Base-by-base conservation (phyloP, 768 basidiomycete species). In the Sporobolomyces pararoseus region DNA sequence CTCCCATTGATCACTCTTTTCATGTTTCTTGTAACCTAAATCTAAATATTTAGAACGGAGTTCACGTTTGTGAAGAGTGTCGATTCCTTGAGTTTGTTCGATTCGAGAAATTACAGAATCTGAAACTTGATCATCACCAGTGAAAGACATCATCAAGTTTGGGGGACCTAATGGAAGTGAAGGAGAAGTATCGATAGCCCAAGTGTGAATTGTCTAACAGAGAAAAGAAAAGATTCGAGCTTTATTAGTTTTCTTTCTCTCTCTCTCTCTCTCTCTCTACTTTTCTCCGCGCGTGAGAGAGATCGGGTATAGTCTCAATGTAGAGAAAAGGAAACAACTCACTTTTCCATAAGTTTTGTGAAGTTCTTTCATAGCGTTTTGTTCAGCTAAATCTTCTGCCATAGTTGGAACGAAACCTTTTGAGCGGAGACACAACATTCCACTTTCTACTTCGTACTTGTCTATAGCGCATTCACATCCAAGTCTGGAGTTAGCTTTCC, bases 261-360 rank as follows among this genome's bases (percentile, higher is more conserved):
- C n/a, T n/a, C n/a, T n/a, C n/a, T n/a, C n/a, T n/a, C n/a, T n/a
- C n/a, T n/a, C n/a, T n/a, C n/a, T n/a, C n/a, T n/a, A n/a, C n/a
- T n/a, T n/a, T n/a, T n/a, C n/a, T n/a, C n/a, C n/a, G n/a, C n/a
- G n/a, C n/a, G n/a, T n/a, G n/a, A n/a, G n/a, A n/a, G n/a, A n/a
- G n/a, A n/a, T n/a, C n/a, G n/a, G n/a, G n/a, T n/a, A n/a, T n/a
- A n/a, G n/a, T n/a, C n/a, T n/a, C n/a, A n/a, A n/a, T 25, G 25
- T 47, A 5, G 16, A 39, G 29, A 51, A 32, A 39, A 58, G 61
- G 1, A 49, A 21, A 17, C 2, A 10, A 42, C 31, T 19, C 68
- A 83, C 83, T 78, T 84, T 85, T 47, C 83, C 84, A 66, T 84
- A 85, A 4, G 83, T 82, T 52, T 42, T 76, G 63, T 84, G 82